These are phyloP conservation scores for Ichthyophthirius multifiliis DNA, from an alignment of 169 alveolate species.

Conservation along the genomic window DNA sequence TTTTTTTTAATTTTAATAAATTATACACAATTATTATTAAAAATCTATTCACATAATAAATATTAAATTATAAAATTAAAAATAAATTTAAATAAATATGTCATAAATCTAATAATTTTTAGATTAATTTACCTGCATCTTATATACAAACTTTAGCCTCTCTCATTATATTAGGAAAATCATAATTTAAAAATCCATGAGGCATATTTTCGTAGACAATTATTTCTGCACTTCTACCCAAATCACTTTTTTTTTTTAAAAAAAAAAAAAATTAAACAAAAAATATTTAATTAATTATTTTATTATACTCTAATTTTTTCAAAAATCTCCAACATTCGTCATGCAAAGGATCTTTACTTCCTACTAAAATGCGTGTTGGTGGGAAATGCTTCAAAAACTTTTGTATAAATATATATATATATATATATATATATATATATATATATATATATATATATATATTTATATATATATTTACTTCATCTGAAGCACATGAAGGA, in stretches of 20 bases:
- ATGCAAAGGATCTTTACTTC: conserved; percentile 77
- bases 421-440: too few relatives aligned
- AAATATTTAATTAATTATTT: not conserved
- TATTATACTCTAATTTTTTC: conserved; percentile 31
- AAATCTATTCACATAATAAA: too few relatives aligned
- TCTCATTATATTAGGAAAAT: conserved; percentile 54
- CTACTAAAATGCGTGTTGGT: conserved; percentile 51
- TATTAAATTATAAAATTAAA: too few relatives aligned
- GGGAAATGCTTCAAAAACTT: conserved; percentile 63
- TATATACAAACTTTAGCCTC: conserved; percentile 23
- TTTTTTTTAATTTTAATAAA: too few relatives aligned
- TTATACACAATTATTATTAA: too few relatives aligned
- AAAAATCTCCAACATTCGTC: conserved; percentile 71
- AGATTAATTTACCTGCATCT: conserved; percentile 10
- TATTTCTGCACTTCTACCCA: conserved; percentile 59
- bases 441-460: too few relatives aligned
- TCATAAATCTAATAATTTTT: conserved; percentile 39
- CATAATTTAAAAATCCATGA: conserved; percentile 73
- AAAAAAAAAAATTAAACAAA: not conserved
- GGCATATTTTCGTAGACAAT: conserved; percentile 59
- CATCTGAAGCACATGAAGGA: conserved; percentile 49
- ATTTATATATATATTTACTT: too few relatives aligned
- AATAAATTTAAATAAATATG: too few relatives aligned
- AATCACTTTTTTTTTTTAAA: conserved; percentile 3
- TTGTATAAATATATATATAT: not conserved